A percentile compares a stretch with the other conserved stretches of the same genome.
Conservation (phyloP, 352 stramenopile species). For the Pythium guiyangense region DNA sequence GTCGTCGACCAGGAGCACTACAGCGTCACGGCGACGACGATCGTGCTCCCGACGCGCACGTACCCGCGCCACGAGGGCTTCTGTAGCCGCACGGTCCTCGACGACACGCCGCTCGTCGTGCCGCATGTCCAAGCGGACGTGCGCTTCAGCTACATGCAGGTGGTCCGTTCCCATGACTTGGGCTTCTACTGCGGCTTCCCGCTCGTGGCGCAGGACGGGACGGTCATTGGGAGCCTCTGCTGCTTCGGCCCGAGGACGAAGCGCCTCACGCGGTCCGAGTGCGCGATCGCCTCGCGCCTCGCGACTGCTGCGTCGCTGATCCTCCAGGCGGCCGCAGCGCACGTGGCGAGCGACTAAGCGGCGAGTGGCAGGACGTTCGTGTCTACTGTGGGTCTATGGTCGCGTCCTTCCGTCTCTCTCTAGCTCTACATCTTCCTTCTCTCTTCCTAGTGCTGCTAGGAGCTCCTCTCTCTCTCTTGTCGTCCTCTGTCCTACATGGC, state of each 20-base stretch:
- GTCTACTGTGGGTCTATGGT: no score
- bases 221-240: slow-evolving; percentile 56
- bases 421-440: no score
- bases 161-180: slow-evolving; percentile 25
- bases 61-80: slow-evolving; percentile 57
- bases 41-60: slow-evolving; percentile 16
- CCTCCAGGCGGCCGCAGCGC: slow-evolving; percentile 13
- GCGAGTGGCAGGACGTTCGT: no score
- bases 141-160: slow-evolving; percentile 43
- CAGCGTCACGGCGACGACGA: slow-evolving; percentile 43
- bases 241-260: slow-evolving; percentile 46
- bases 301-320: slow-evolving; percentile 49
- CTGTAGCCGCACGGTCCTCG: slow-evolving; percentile 60
- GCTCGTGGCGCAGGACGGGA: slow-evolving; percentile 29
- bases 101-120: slow-evolving; percentile 51
- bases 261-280: slow-evolving; percentile 53
- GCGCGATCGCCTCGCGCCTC: slow-evolving; percentile 41
- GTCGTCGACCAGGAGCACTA: slow-evolving; percentile 48
- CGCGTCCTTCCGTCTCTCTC: no score
- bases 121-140: slow-evolving; percentile 51
- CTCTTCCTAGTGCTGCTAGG: no score
- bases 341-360: no score
- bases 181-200: slow-evolving; percentile 81
- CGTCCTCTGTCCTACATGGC: neutral
- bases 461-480: neutral